phyloP scores from a whole-genome alignment of 1,284 basidiomycete species.

The Ustilago loliicola region DNA sequence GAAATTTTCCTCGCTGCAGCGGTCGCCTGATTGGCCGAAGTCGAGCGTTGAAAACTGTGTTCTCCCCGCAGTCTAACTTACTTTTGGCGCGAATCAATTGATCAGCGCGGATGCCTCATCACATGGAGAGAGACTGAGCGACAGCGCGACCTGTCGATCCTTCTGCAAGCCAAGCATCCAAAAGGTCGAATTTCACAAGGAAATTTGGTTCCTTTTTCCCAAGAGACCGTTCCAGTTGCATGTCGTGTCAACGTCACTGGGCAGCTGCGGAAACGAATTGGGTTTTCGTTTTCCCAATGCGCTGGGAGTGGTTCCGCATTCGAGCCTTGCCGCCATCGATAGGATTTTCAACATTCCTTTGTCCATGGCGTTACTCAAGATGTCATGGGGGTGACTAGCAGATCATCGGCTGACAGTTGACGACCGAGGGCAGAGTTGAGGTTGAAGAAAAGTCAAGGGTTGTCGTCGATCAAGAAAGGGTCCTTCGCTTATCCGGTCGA shows the following conservation, averaged over 20 bases:
- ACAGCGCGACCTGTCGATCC: conserved; percentile 3
- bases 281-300: conserved; percentile 8
- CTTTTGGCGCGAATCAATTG: background rate
- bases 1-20: no score
- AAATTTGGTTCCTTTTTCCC: background rate
- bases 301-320: conserved; percentile 1
- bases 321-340: background rate
- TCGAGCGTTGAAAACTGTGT: no score
- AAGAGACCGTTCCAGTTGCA: background rate
- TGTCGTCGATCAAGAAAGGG: conserved; percentile 32
- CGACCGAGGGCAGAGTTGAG: background rate
- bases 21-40: no score
- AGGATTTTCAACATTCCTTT: background rate
- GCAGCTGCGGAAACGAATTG: conserved; percentile 15
- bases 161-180: background rate
- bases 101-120: background rate
- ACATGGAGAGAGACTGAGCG: background rate
- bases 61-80: conserved; percentile 7
- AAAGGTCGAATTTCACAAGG: conserved; percentile 1
- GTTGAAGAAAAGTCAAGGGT: background rate
- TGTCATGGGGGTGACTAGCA: background rate
- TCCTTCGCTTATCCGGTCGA: conserved; percentile 24
- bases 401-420: background rate
- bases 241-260: conserved; percentile 31
- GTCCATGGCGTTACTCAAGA: background rate